Evolutionary conservation across 2,329 filamentous ascomycete genomes (phyloP).

Genomic region (Colletotrichum aenigma): DNA sequence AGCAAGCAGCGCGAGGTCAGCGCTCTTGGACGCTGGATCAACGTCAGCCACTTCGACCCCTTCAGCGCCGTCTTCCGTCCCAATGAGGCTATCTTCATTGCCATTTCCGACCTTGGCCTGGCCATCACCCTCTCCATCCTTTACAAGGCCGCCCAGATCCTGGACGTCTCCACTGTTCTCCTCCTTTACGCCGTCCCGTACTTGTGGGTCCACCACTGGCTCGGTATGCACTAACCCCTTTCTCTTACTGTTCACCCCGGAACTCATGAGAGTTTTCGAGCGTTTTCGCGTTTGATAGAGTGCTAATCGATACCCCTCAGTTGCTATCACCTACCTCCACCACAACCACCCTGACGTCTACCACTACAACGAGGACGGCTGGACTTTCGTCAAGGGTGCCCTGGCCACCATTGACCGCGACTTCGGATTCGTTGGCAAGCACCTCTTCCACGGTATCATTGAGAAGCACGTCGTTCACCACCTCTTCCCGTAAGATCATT

Average conservation of each 20-base stretch:
- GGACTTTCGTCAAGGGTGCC: conserved; percentile 67
- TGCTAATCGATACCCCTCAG: conserved; percentile 35
- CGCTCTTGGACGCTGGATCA: conserved; percentile 39
- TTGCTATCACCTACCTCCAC: conserved; percentile 78
- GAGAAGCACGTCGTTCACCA: conserved; percentile 68
- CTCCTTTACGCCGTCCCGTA: conserved; percentile 69
- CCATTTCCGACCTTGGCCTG: conserved; percentile 65
- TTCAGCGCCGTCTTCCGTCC: conserved; percentile 64
- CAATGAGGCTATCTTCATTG: conserved; percentile 59
- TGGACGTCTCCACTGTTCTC: conserved; percentile 62
- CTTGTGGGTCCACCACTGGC: conserved; percentile 74
- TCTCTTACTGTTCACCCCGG: background rate
- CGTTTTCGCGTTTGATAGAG: background rate
- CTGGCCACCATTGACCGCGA: conserved; percentile 66
- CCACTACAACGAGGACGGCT: conserved; percentile 58
- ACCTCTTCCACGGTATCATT: conserved; percentile 67
- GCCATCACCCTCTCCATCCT: conserved; percentile 53
- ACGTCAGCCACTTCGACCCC: conserved; percentile 65
- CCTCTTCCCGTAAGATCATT: conserved; percentile 52
- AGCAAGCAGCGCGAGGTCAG: conserved; percentile 49
- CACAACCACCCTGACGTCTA: conserved; percentile 65
- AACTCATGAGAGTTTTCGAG: background rate
- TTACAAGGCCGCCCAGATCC: conserved; percentile 53
- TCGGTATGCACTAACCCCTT: conserved; percentile 48
- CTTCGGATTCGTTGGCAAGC: conserved; percentile 64